Percentiles rank a stretch among this genome's conserved stretches.
phyloP scores from a whole-genome alignment of 2,329 filamentous ascomycete genomes.

The Endocalyx cinctus region DNA sequence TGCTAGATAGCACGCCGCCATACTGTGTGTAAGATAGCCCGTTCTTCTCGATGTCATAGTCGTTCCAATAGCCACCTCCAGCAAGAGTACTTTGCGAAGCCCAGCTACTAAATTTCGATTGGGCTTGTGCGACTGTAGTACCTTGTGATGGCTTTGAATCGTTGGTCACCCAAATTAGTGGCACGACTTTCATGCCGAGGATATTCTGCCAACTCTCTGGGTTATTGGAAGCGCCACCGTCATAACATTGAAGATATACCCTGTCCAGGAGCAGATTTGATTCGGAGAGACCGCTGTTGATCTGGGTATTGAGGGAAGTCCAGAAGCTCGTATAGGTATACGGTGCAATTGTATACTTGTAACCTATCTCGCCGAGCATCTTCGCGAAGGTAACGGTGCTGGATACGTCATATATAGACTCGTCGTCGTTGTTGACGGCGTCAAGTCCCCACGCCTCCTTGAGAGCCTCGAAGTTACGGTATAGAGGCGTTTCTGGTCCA shows the following conservation, averaged over 20 bases:
- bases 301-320: slow-evolving; percentile 24
- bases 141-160: slow-evolving; percentile 40
- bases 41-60: slow-evolving; percentile 43
- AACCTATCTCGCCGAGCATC: slow-evolving; percentile 36
- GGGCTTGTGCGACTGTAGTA: slow-evolving; percentile 31
- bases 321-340: slow-evolving; percentile 38
- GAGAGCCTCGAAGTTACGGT: slow-evolving; percentile 36
- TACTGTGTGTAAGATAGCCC: slow-evolving; percentile 29
- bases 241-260: slow-evolving; percentile 41
- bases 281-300: slow-evolving; percentile 22
- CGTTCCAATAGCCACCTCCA: slow-evolving; percentile 42
- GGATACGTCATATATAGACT: slow-evolving; percentile 36
- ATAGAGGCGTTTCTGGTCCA: slow-evolving; percentile 28
- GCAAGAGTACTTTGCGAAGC: slow-evolving; percentile 23
- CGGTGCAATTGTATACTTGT: slow-evolving; percentile 38
- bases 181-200: slow-evolving; percentile 37
- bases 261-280: slow-evolving; percentile 31
- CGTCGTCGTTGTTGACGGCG: slow-evolving; percentile 43
- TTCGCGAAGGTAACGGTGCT: slow-evolving; percentile 38
- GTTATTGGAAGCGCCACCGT: slow-evolving; percentile 37
- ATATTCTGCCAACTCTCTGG: slow-evolving; percentile 32
- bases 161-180: slow-evolving; percentile 40
- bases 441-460: slow-evolving; percentile 38
- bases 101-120: slow-evolving; percentile 31
- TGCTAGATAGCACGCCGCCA: slow-evolving; percentile 15